Base-by-base conservation (phyloP, 2,329 filamentous ascomycete species). In the Fusarium lateritium region DNA sequence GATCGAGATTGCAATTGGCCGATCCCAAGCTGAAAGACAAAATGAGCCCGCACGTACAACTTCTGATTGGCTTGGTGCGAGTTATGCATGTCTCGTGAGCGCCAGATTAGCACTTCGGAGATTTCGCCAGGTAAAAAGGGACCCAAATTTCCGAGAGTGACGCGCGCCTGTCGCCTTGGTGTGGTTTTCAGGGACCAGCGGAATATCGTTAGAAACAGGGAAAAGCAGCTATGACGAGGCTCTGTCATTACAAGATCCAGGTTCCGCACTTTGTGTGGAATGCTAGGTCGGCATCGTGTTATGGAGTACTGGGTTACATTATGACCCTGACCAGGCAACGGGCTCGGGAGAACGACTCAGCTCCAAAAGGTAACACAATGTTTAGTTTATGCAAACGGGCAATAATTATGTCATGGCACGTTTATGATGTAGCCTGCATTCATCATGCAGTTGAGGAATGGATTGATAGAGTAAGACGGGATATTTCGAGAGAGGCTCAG, bases 91-190 rank as follows among this genome's bases (percentile, higher is more conserved):
- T 60, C 45, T 64, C 22, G 51, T 62, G 69, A 71, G 65, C 52
- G 54, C 50, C 56, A 63, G 58, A 49, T 67, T 71, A 57, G 58
- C 59, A 56, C 56, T 50, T 65, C 62, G 65, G 65, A 60, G 59
- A 72, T 73, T 73, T 72, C 61, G 28, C 21, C 26, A 62, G 59
- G 42, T 44, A 63, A 58, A 62, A 71, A 54, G 65, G 64, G 45
- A 60, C 45, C 55, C 72, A 74, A 74, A 74, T 74, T 46, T 74
- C 72, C 72, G 72, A 66, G 56, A 44, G 60, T 65, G 60, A 73
- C 53, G 43, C 57, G 51, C 49, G 42, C 52, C 34, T 56, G 28
- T 42, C 21, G 54, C 54, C 21, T 33, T 31, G 28, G 28, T 11
- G 28, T 44, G 33, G 33, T 39, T 46, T n/a, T 45, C 8, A 19